A percentile compares a stretch with the other conserved stretches of the same genome.
These are phyloP conservation scores for Carex cristatella DNA, from an alignment of 176 grass and related monocot genomes.

Conservation along the genomic window DNA sequence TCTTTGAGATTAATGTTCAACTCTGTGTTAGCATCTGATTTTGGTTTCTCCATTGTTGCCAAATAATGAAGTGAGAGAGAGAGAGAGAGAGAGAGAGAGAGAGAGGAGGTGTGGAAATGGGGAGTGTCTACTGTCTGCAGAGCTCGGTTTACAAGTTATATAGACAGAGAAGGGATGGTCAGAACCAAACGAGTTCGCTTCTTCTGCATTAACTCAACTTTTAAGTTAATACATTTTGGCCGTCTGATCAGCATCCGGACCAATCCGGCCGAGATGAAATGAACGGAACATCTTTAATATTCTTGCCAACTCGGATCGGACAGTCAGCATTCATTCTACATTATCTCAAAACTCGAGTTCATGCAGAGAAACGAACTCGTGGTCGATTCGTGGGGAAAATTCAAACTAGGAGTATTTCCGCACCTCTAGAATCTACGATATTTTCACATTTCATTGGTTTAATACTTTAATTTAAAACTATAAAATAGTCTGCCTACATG, in stretches of 20 bases:
- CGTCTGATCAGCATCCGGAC: too few species aligned
- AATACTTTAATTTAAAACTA: neutral
- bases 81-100: neutral
- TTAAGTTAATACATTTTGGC: too few species aligned
- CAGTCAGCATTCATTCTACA: too few species aligned
- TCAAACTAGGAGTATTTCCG: neutral
- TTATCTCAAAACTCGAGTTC: too few species aligned
- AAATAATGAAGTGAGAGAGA: slow-evolving; percentile 13
- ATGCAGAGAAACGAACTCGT: too few species aligned
- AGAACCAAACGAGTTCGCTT: neutral
- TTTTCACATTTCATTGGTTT: neutral
- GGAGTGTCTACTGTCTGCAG: neutral
- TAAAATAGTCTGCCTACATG: neutral
- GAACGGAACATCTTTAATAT: too few species aligned
- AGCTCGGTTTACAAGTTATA: slow-evolving; percentile 19
- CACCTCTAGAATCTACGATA: neutral
- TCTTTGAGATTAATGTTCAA: slow-evolving; percentile 18
- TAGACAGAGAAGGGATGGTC: neutral
- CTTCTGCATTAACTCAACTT: too few species aligned
- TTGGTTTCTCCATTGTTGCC: slow-evolving; percentile 13
- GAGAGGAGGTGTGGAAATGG: slow-evolving; percentile 9
- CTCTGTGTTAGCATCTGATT: neutral
- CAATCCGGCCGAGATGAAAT: too few species aligned
- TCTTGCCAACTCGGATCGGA: too few species aligned
- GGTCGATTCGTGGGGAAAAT: neutral